A percentile compares a stretch with the other conserved stretches of the same genome.
These are phyloP conservation scores for Bocquillonia castaneifolia DNA, from an alignment of 441 rosid genomes.

Conservation along the genomic window DNA sequence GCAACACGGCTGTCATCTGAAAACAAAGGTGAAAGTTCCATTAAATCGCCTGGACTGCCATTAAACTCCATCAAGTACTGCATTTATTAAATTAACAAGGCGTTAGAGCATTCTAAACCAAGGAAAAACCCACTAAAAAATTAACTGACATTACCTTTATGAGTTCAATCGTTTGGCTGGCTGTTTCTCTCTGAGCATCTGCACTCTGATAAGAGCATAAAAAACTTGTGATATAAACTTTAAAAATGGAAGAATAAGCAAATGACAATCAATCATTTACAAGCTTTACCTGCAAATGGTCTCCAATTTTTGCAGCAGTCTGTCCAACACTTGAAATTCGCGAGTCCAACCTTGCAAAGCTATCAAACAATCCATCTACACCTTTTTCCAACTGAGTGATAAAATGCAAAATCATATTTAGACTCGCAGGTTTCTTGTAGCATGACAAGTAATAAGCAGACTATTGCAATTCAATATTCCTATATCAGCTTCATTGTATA, in stretches of 20 bases:
- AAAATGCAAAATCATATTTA: conserved; percentile 6
- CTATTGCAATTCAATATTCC: not conserved
- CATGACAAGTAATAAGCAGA: not conserved
- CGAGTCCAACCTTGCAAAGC: conserved; percentile 97
- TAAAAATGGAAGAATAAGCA: conserved; percentile 7
- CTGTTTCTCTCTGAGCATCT: conserved; percentile 98
- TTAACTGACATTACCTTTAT: conserved; percentile 59
- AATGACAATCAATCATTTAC: conserved; percentile 10
- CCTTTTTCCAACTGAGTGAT: conserved; percentile 79
- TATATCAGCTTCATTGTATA: not conserved
- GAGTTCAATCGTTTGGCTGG: conserved; percentile 96
- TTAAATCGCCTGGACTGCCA: conserved; percentile 96
- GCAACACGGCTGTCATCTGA: conserved; percentile 99
- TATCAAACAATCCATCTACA: conserved; percentile 92
- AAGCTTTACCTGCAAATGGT: conserved; percentile 83
- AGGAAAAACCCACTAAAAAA: conserved; percentile 15
- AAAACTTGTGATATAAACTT: conserved; percentile 12
- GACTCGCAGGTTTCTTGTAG: not conserved
- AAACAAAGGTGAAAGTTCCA: conserved; percentile 98
- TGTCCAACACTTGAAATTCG: conserved; percentile 99
- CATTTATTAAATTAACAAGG: conserved; percentile 26
- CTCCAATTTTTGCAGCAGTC: conserved; percentile 99
- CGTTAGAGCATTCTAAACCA: conserved; percentile 24
- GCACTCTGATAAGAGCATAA: conserved; percentile 70
- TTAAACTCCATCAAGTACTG: conserved; percentile 99